Evolutionary conservation across 2,329 filamentous ascomycete genomes (phyloP).

Genomic region (Aspergillus neotritici): DNA sequence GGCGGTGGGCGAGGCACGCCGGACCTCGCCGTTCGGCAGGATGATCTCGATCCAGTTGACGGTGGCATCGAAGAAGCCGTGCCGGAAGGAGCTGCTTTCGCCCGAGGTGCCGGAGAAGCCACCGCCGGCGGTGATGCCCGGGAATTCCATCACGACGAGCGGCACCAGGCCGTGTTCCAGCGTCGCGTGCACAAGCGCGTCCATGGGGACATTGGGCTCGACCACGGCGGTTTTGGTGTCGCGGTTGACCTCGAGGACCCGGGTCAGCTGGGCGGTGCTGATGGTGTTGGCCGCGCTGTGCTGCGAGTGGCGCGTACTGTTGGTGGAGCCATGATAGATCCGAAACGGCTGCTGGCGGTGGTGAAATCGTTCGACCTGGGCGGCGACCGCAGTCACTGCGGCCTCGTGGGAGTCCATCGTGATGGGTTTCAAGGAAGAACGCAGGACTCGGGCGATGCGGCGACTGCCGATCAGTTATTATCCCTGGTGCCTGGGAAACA

Average conservation of each 20-base stretch:
- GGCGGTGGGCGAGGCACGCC: conserved; percentile 44
- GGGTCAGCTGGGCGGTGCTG: conserved; percentile 60
- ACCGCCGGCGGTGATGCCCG: conserved; percentile 63
- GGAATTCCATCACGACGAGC: conserved; percentile 66
- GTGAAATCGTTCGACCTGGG: conserved; percentile 37
- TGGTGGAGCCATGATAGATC: conserved; percentile 73
- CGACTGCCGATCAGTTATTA: no score
- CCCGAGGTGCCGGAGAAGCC: conserved; percentile 62
- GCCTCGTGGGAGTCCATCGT: conserved; percentile 15
- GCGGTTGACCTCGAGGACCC: conserved; percentile 58
- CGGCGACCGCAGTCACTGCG: conserved; percentile 13
- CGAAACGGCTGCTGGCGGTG: conserved; percentile 56
- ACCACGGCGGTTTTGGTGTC: conserved; percentile 53
- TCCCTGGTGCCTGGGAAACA: no score
- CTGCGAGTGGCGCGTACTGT: conserved; percentile 61
- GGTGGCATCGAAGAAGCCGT: conserved; percentile 62
- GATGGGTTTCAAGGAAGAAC: no score
- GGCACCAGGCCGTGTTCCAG: conserved; percentile 53
- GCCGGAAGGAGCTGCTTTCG: conserved; percentile 61
- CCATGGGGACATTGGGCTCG: conserved; percentile 67
- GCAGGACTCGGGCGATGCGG: no score
- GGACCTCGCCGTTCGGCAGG: conserved; percentile 52
- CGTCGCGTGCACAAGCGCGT: conserved; percentile 55
- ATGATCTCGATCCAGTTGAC: conserved; percentile 60
- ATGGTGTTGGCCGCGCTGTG: conserved; percentile 47